A percentile compares a stretch with the other conserved stretches of the same genome.
Evolutionary conservation across 352 stramenopile species (phyloP).

Genomic region (Globisporangium yorkense): DNA sequence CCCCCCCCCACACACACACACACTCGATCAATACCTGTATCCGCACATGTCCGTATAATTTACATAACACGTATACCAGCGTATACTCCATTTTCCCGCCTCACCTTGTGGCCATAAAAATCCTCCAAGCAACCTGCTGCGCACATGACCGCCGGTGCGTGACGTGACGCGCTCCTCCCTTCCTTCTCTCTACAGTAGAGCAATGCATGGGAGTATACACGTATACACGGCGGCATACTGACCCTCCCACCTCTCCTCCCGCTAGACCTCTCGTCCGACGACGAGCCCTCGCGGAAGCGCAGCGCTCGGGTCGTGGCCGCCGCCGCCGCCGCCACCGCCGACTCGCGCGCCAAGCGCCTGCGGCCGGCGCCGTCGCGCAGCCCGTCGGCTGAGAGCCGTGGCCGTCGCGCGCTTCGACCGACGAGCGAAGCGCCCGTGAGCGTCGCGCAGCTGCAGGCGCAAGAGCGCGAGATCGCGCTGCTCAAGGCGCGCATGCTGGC

Average conservation of each 20-base stretch:
- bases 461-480: constrained; percentile 44
- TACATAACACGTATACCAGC: no score
- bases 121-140: no score
- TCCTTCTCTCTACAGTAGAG: no score
- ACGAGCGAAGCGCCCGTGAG: constrained; percentile 25
- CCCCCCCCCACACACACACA: no score
- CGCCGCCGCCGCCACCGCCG: neutral
- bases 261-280: neutral
- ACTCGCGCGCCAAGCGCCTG: neutral
- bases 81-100: no score
- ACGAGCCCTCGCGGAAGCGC: neutral
- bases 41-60: no score
- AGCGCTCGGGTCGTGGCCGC: neutral
- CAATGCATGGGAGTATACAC: no score
- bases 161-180: no score
- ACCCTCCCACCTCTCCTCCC: neutral
- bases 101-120: no score
- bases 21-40: no score
- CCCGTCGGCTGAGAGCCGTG: neutral
- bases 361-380: constrained; percentile 3
- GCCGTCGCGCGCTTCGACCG: neutral
- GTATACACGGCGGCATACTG: no score
- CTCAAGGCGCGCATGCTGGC: constrained; percentile 25
- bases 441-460: constrained; percentile 47
- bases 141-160: no score